Base-by-base conservation (phyloP, 192 early-diverging fungal genomes). In the Coemansia reversa region DNA sequence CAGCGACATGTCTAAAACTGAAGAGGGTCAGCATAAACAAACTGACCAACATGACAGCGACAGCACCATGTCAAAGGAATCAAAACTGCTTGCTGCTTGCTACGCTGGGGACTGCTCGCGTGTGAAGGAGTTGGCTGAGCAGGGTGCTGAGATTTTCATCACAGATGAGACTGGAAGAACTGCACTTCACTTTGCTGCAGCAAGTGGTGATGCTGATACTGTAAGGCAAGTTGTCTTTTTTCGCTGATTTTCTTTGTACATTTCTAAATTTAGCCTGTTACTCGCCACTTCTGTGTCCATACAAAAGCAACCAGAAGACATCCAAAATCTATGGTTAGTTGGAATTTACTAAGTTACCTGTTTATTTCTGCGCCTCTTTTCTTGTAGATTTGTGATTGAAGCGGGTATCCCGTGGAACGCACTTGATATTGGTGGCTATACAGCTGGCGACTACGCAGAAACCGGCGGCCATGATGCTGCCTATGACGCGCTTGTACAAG, bases 391-490 rank as follows among this genome's bases (percentile, higher is more conserved):
- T 29, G 75, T 82, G 22, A 62, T 91, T 23, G 71, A 82, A 7
- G 70, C 90, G 48, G 89, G 92, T 1, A 87, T 89, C 47, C 92
- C 90, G 22, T 96, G 93, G 88, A 95, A 96, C 79, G 58, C 87
- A 20, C 84, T 94, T 18, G 93, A 95, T 67, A 75, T 79, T 7
- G 79, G 84, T 14, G 84, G 85, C 68, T 85, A 86, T 28, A 91
- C 92, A 22, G 94, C 89, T 0, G 96, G 93, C 12, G 94, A 98
- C 61, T 86, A 88, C 52, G 95, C 94, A 2, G 77, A 86, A 47
- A 77, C 79, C 14, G 85, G 84, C 50, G 91, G 87, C 2, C 88
- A 91, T 55, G 62, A 69, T 0, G 83, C 85, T 11, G 83, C 92
- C 2, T 98, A 96, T 69, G 82, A 92, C 1, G 68, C 76, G 39